Evolutionary conservation across 208 protist species (phyloP), one percentile per base, ranked within the genome.

Genomic region (Acanthamoeba lenticulata): DNA sequence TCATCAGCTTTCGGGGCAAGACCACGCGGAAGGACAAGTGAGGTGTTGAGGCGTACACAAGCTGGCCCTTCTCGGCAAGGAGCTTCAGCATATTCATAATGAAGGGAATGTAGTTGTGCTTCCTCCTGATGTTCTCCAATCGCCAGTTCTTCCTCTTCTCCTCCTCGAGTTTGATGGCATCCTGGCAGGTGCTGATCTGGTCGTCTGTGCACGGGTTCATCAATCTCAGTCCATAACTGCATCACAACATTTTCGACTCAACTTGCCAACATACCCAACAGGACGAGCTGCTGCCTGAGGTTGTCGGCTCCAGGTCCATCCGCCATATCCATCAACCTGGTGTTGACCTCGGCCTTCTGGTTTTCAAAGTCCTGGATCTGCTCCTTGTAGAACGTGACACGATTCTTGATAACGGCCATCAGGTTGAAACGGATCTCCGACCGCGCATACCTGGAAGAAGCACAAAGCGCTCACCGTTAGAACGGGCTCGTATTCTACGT

Each of bases 91-190:
- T 94, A 90, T 98, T 97, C 6, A 99, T 96, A 60, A 99, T 96
- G 96, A 99, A 99, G 17, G 99, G 98, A 21, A 98, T 97, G 96
- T 99, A 99, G 96, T 99, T 99, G 95, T 99, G 99, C 60, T 98
- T 98, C 44, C 99, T 97, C 36, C 99, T 97, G n/a, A 96, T 90
- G 95, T 99, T 99, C 90, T 99, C 99, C 24, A 95, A 90, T 60
- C 97, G 93, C 86, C 97, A 98, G 60, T 97, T 94, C 92, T 96
- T 93, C 1, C 96, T 95, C 85, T 96, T 95, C 36, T 81, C 89
- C 65, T 97, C 65, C 38, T 99, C 67, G 0, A 94, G 92, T 13
- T 83, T 95, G 40, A 99, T 95, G 67, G 97, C 96, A 27, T 95
- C 96, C 38, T 97, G 93, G 11, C 98, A 47, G 83, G 96, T n/a